Evolutionary conservation across 371 early-diverging fungal species (phyloP).

Genomic region (Sporodiniella umbellata): DNA sequence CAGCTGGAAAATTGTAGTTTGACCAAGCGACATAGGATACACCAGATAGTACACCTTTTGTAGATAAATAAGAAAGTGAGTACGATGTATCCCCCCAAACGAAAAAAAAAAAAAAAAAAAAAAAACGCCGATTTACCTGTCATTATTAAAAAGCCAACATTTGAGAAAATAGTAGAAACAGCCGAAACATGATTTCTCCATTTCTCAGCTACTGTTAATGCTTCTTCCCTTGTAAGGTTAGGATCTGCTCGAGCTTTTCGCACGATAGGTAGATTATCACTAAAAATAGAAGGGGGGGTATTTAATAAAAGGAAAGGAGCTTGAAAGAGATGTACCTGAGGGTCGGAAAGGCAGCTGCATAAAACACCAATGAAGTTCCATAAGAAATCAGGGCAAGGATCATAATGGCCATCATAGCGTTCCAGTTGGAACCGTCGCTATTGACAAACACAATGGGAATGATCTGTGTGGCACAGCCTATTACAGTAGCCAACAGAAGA

Average conservation of each 20-base stretch:
- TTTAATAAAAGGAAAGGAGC: no score
- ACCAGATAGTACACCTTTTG: conserved; percentile 34
- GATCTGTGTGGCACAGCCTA: conserved; percentile 43
- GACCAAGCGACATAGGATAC: conserved; percentile 32
- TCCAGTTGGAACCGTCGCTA: conserved; percentile 44
- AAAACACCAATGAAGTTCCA: conserved; percentile 48
- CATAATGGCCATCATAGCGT: conserved; percentile 43
- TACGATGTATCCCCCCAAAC: not conserved
- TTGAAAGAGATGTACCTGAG: conserved; percentile 22
- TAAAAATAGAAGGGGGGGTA: not conserved
- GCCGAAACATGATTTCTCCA: conserved; percentile 55
- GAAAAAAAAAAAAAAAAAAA: no score
- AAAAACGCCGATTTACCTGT: conserved; percentile 27
- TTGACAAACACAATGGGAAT: conserved; percentile 35
- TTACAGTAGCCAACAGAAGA: conserved; percentile 33
- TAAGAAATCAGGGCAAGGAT: conserved; percentile 40
- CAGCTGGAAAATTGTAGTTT: conserved; percentile 25
- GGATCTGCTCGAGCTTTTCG: conserved; percentile 39
- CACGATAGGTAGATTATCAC: conserved; percentile 47
- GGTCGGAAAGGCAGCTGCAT: conserved; percentile 47
- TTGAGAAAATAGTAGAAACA: conserved; percentile 45
- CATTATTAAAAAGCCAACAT: conserved; percentile 43
- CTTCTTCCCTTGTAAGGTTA: conserved; percentile 22
- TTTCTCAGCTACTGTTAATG: conserved; percentile 18
- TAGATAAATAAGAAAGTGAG: not conserved